Evolutionary conservation across 1,284 basidiomycete genomes (phyloP), one percentile per base, ranked within the genome.

Genomic region (Agaricales sp.): DNA sequence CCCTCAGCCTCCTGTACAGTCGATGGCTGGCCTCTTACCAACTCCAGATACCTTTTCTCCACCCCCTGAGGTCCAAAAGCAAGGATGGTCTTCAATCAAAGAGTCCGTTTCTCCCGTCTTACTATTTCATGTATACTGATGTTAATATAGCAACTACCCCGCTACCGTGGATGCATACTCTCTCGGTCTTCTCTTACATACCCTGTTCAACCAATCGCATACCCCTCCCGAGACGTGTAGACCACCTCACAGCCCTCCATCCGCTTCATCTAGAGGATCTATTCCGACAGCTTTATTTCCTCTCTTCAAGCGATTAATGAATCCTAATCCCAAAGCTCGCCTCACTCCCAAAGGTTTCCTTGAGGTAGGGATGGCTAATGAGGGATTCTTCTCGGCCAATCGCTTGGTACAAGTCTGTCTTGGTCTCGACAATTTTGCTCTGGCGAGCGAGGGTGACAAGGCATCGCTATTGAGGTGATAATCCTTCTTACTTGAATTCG

Each of bases 31-130:
- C 4, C 59, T 84, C 26, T 63, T 86, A 39, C 84, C 85, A 50
- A 80, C 69, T 57, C 73, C 75, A 50, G 75, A 66, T 59, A 64
- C 59, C 48, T 84, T 70, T 61, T 75, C 80, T 20, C n/a, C 30
- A 35, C 75, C 87, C 2, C 95, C 96, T 0, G 96, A 99, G 68
- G 86, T 96, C n/a, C 86, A 84, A 67, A 92, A 89, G 61, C 73
- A 71, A 30, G 93, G 95, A 4, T 98, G 91, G 87, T 80, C 79
- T 18, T 69, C 68, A 0, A 63, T 94, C 18, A 90, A 90, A 73
- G 84, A 92, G 92, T 94, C 61, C 64, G 76, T 61, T 37, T 21
- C 19, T 47, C 43, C 22, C 30, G 22, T 48, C 43, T 46, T 26
- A 53, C 39, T 46, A 49, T 43, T 47, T 55, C 48, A 47, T 52